phyloP scores from a whole-genome alignment of 2,329 filamentous ascomycete genomes.

The Aspergillus sp. region DNA sequence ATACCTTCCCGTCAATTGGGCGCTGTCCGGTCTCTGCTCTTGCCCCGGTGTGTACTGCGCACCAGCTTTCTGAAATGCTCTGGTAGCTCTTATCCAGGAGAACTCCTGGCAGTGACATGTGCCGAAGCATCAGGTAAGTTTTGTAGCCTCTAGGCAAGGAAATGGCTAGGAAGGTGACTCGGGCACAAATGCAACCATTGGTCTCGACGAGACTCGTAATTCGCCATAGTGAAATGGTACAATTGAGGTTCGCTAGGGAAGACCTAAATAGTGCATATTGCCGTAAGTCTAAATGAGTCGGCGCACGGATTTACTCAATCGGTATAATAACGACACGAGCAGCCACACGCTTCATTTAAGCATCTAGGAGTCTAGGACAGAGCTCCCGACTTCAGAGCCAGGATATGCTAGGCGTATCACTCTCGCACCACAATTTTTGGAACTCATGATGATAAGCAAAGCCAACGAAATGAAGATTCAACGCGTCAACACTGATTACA shows the following conservation, averaged over 20 bases:
- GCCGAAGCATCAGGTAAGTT: background rate
- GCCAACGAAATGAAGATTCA: constrained; percentile 6
- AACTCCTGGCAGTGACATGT: background rate
- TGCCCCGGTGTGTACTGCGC: no score
- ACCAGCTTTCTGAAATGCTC: no score
- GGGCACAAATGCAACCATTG: background rate
- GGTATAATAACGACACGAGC: constrained; percentile 3
- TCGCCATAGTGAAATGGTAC: constrained; percentile 3
- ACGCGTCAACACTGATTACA: constrained; percentile 4
- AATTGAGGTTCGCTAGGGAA: constrained; percentile 1
- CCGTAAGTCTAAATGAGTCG: constrained; percentile 2
- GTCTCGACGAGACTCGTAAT: constrained; percentile 1
- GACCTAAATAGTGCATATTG: constrained; percentile 8
- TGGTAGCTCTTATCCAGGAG: constrained; percentile 1
- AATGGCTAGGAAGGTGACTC: background rate
- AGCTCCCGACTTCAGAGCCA: constrained; percentile 5
- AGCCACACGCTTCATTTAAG: constrained; percentile 6
- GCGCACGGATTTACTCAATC: constrained; percentile 5
- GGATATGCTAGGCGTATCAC: constrained; percentile 1
- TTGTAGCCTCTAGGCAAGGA: background rate
- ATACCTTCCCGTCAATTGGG: no score
- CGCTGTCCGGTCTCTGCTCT: no score
- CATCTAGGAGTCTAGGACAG: constrained; percentile 7
- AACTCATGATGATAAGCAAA: constrained; percentile 4
- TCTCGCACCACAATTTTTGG: background rate